Evolutionary conservation across 1,139 yeast genomes (phyloP).

Genomic region (Sugiyamaella japonica): DNA sequence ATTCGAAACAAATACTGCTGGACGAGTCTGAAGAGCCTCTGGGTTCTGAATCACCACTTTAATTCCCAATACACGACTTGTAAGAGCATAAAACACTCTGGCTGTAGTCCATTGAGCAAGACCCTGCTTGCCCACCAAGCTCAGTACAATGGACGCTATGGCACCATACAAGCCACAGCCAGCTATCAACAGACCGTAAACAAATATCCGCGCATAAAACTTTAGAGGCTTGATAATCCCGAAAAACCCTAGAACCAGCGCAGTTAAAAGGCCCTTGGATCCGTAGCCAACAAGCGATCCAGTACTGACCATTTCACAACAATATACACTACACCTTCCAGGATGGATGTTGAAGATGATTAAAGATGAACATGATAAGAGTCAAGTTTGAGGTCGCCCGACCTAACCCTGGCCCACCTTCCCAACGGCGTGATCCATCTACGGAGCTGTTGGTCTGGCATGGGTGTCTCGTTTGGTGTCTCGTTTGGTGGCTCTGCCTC

Average conservation of each 20-base stretch:
- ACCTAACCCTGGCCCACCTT: too few species aligned
- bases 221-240: conserved; percentile 41
- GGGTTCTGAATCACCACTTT: conserved; percentile 66
- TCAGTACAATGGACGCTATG: conserved; percentile 64
- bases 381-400: too few species aligned
- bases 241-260: conserved; percentile 36
- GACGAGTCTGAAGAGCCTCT: conserved; percentile 53
- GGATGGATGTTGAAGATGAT: too few species aligned
- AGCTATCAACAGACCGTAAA: conserved; percentile 37
- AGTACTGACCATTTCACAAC: conserved; percentile 11
- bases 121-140: conserved; percentile 71
- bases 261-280: conserved; percentile 30
- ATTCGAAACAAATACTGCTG: conserved; percentile 83
- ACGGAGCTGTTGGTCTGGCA: too few species aligned
- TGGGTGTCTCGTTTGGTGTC: too few species aligned
- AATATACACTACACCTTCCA: too few species aligned
- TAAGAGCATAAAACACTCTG: conserved; percentile 65
- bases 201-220: conserved; percentile 40
- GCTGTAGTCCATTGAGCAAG: conserved; percentile 92
- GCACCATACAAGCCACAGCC: conserved; percentile 47
- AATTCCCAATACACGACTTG: conserved; percentile 65
- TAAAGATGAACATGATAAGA: too few species aligned
- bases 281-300: conserved; percentile 17
- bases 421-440: too few species aligned
- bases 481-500: too few species aligned